Evolutionary conservation across 1,139 yeast genomes (phyloP).

Genomic region (Pichia sp.): DNA sequence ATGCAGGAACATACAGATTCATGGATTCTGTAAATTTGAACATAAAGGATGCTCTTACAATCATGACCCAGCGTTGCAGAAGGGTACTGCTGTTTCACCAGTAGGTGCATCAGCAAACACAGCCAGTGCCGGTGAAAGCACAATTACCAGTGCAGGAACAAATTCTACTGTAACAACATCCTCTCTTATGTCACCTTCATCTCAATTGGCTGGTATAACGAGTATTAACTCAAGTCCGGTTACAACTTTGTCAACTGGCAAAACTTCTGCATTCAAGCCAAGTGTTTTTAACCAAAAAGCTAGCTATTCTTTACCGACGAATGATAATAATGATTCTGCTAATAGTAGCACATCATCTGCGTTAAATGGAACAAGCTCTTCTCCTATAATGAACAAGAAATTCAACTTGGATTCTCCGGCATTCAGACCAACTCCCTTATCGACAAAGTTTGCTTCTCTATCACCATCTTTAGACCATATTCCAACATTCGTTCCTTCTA

Average conservation of each 20-base stretch:
- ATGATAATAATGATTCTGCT: not conserved
- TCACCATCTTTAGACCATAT: slow-evolving; percentile 56
- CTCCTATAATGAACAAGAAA: slow-evolving; percentile 35
- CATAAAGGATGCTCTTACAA: slow-evolving; percentile 85
- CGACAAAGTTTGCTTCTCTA: slow-evolving; percentile 41
- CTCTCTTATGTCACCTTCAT: slow-evolving; percentile 10
- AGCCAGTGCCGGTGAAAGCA: slow-evolving; percentile 13
- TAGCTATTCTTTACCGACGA: not conserved
- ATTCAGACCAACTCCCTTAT: slow-evolving; percentile 45
- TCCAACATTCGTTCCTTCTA: slow-evolving; percentile 52
- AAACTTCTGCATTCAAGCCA: slow-evolving; percentile 7
- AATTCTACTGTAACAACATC: not conserved
- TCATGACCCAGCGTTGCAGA: slow-evolving; percentile 44
- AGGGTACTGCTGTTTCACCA: slow-evolving; percentile 17
- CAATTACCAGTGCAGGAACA: slow-evolving; percentile 20
- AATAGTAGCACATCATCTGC: not conserved
- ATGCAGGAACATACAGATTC: slow-evolving; percentile 79
- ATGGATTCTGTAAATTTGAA: slow-evolving; percentile 86
- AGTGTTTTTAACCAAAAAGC: slow-evolving; percentile 5
- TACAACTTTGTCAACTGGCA: not conserved
- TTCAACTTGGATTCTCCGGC: slow-evolving; percentile 64
- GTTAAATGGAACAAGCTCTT: not conserved
- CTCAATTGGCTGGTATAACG: slow-evolving; percentile 9
- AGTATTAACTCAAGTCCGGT: slow-evolving; percentile 1
- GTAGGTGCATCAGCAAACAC: slow-evolving; percentile 7